These are phyloP conservation scores for Kazachstania sp. DNA, from an alignment of 1,139 yeast species.

Conservation along the genomic window DNA sequence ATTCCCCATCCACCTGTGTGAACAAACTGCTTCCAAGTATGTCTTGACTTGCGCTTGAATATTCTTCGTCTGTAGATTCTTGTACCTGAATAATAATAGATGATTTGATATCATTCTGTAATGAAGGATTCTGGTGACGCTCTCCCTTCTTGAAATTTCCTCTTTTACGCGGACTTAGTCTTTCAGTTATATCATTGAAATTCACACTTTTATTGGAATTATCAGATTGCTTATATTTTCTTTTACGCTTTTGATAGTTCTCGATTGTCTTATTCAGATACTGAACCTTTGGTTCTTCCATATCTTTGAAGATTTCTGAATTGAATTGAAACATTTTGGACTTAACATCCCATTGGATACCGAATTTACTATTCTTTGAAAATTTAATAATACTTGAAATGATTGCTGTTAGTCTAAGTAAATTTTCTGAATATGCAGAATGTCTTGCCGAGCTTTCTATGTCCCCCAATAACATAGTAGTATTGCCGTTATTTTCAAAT, in stretches of 20 bases:
- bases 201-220: neutral
- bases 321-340: neutral
- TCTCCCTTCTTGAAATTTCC: neutral
- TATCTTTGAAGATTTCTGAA: neutral
- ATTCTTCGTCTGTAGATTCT: too few relatives aligned
- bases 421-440: constrained; percentile 27
- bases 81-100: too few relatives aligned
- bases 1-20: too few relatives aligned
- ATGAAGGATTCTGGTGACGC: too few relatives aligned
- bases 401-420: constrained; percentile 32
- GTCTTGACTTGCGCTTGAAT: too few relatives aligned
- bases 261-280: neutral
- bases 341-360: constrained; percentile 24
- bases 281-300: neutral
- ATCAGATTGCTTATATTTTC: neutral
- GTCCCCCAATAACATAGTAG: constrained; percentile 21
- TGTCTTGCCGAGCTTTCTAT: constrained; percentile 10
- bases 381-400: constrained; percentile 31
- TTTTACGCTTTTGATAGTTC: neutral
- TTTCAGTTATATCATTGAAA: neutral
- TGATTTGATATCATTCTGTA: too few relatives aligned
- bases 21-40: too few relatives aligned
- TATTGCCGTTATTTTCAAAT: constrained; percentile 23
- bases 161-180: neutral
- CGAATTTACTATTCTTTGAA: constrained; percentile 26